phyloP scores from a whole-genome alignment of 169 alveolate species.

The Plasmodium relictum region DNA sequence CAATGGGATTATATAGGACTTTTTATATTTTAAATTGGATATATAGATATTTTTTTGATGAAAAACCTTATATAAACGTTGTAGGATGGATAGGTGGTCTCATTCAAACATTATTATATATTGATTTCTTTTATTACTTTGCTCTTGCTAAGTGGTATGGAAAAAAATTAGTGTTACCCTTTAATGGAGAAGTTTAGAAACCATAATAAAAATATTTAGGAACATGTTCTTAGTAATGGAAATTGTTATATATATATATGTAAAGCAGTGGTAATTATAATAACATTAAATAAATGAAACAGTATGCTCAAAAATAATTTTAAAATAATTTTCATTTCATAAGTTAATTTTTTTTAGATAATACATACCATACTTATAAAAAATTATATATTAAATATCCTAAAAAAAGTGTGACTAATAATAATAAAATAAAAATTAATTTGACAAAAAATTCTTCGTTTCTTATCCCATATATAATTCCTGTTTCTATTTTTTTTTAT shows the following conservation, averaged over 20 bases:
- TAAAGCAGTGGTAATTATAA: too few relatives aligned
- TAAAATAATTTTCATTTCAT: too few relatives aligned
- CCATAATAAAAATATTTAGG: too few relatives aligned
- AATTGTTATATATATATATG: too few relatives aligned
- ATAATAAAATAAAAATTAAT: too few relatives aligned
- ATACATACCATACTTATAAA: too few relatives aligned
- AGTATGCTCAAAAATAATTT: too few relatives aligned
- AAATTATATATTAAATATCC: too few relatives aligned
- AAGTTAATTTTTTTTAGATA: background rate
- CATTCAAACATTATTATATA: constrained; percentile 94
- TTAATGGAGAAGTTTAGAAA: constrained; percentile 84
- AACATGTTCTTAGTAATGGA: too few relatives aligned
- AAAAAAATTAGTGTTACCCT: constrained; percentile 89
- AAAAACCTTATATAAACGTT: constrained; percentile 87
- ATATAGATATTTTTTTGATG: constrained; percentile 90
- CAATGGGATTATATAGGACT: constrained; percentile 95
- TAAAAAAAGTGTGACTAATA: too few relatives aligned
- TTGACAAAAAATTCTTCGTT: too few relatives aligned
- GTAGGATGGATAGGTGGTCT: constrained; percentile 95
- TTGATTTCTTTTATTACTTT: constrained; percentile 96
- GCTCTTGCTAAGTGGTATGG: constrained; percentile 94
- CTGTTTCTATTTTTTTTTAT: background rate
- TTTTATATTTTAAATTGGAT: constrained; percentile 95
- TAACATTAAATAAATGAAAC: too few relatives aligned
- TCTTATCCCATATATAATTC: background rate